A percentile compares a stretch with the other conserved stretches of the same genome.
Evolutionary conservation across 495 filamentous ascomycete species (phyloP).

Genomic region (Penicillium cinerascens): DNA sequence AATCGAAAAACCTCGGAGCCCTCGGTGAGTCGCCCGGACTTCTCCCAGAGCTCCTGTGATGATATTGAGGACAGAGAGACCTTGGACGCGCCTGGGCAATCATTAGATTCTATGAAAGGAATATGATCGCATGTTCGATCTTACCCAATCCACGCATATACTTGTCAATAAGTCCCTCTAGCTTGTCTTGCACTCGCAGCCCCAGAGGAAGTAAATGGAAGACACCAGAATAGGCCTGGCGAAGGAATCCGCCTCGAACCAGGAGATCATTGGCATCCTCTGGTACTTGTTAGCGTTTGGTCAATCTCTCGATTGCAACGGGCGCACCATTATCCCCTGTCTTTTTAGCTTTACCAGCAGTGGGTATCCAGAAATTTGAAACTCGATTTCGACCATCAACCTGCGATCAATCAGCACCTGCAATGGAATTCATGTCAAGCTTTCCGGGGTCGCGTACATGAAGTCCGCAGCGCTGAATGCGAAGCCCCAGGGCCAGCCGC

Average conservation of each 20-base stretch:
- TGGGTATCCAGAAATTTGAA: constrained; percentile 74
- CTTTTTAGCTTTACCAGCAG: constrained; percentile 62
- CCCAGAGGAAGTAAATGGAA: constrained; percentile 95
- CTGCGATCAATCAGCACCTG: constrained; percentile 24
- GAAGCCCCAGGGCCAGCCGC: constrained; percentile 7
- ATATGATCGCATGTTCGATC: neutral
- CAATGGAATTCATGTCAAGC: constrained; percentile 1
- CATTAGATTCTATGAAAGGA: constrained; percentile 16
- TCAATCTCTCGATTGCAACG: neutral
- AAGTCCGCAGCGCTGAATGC: constrained; percentile 20
- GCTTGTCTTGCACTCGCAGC: constrained; percentile 80
- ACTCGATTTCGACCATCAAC: constrained; percentile 59
- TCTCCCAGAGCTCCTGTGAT: constrained; percentile 77
- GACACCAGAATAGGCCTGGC: constrained; percentile 80
- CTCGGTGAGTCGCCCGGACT: constrained; percentile 57
- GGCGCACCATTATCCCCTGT: constrained; percentile 38
- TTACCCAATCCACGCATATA: constrained; percentile 78
- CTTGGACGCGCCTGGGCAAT: constrained; percentile 69
- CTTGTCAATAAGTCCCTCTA: constrained; percentile 80
- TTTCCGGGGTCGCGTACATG: constrained; percentile 19
- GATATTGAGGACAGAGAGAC: constrained; percentile 86
- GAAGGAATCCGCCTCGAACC: constrained; percentile 73
- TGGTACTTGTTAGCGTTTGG: constrained; percentile 21
- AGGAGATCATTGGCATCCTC: constrained; percentile 72
- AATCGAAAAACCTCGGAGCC: constrained; percentile 76